Base-by-base conservation (phyloP, 352 stramenopile genomes). In the Stephanocyclus meneghinianus region DNA sequence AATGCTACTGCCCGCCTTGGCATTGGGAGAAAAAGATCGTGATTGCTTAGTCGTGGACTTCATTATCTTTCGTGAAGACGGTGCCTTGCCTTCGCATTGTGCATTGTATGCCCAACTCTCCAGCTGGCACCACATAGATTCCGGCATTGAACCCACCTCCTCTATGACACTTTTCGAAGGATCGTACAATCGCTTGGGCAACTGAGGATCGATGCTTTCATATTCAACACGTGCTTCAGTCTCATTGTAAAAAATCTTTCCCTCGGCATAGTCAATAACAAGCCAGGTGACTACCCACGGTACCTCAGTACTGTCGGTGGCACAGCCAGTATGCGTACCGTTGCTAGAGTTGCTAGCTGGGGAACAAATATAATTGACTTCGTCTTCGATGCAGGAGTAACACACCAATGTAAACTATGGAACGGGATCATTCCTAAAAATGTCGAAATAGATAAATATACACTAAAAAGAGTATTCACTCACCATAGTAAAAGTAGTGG, bases 121-220 rank as follows among this genome's bases (percentile, higher is more conserved):
- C 16, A 62, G 26, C 53, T 62, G 53, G 29, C 53, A 62, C 53
- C 53, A 62, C 7, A 62, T 16, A n/a, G 18, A 62, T 16, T 15
- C 5, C 10, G 5, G 5, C 18, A 62, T 62, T 10, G 7, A 35
- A n/a, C 53, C 53, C 11, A 11, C 7, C 29, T 62, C 53, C 16
- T 42, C 29, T 29, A 42, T 5, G 40, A 62, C 29, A 11, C 5
- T 18, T 62, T 62, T 62, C 7, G 53, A 62, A 42, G 53, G 18
- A 62, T 62, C 29, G n/a, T 62, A 62, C 53, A 62, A 62, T 35
- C 53, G n/a, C n/a, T 62, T 62, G 16, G 53, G 18, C 18, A 9
- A 62, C 8, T 5, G 7, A 40, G 8, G 40, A 42, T 62, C 8
- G 10, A 62, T 29, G 40, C 9, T 42, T 9, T 35, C 9, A 2